Percentiles rank a stretch among this genome's conserved stretches.
Evolutionary conservation across 768 basidiomycete species (phyloP).

Genomic region (Kwoniella shandongensis): DNA sequence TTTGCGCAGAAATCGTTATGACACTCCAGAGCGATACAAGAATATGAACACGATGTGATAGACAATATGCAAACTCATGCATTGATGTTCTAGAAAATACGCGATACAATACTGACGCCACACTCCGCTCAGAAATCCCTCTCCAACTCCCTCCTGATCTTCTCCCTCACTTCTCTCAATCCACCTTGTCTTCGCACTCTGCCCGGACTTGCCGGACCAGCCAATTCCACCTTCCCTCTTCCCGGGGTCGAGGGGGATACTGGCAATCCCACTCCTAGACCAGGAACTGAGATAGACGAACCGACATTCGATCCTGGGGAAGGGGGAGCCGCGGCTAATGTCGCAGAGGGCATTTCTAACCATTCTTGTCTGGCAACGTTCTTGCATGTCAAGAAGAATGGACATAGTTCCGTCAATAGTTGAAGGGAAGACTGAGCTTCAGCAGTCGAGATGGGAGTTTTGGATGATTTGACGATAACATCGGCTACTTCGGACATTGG

Average conservation of each 20-base stretch:
- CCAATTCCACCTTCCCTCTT: conserved; percentile 10
- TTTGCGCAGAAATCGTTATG: too few species aligned
- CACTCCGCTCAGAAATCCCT: background rate
- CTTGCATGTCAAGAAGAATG: conserved; percentile 49
- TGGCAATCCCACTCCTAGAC: background rate
- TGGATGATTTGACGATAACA: conserved; percentile 53
- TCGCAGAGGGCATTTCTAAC: conserved; percentile 51
- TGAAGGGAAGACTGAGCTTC: conserved; percentile 50
- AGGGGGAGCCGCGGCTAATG: conserved; percentile 7
- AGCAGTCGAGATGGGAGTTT: conserved; percentile 52
- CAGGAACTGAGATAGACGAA: conserved; percentile 6
- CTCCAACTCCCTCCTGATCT: conserved; percentile 49
- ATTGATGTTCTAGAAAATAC: background rate
- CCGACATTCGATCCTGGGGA: conserved; percentile 16
- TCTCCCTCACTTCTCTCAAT: conserved; percentile 53
- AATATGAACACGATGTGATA: too few species aligned
- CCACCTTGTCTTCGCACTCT: conserved; percentile 40
- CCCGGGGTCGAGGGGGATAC: conserved; percentile 18
- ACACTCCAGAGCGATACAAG: too few species aligned
- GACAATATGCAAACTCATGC: background rate
- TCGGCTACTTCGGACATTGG: conserved; percentile 50
- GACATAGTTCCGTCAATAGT: conserved; percentile 51
- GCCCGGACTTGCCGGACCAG: conserved; percentile 49
- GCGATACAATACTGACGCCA: background rate
- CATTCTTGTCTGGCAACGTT: conserved; percentile 45